Percentiles rank a stretch among this genome's conserved stretches.
Conservation (phyloP, 163 green algal species). For the Scenedesmus sp. region DNA sequence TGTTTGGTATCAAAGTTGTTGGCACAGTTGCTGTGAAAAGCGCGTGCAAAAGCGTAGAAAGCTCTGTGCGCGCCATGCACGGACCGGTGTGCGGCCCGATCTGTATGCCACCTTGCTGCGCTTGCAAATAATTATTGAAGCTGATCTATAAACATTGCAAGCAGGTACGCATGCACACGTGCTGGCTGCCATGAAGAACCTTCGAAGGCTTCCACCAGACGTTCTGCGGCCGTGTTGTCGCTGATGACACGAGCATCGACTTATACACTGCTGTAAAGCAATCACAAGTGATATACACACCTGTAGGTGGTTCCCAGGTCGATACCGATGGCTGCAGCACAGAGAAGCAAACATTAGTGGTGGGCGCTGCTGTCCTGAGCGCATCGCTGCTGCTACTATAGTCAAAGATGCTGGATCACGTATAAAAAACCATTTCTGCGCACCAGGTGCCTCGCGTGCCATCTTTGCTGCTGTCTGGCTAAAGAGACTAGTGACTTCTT, state of each 20-base stretch:
- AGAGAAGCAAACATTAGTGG: slow-evolving; percentile 7
- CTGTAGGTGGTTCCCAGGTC: slow-evolving; percentile 84
- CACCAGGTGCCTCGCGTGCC: slow-evolving; percentile 40
- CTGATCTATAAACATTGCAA: not conserved
- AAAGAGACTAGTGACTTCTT: slow-evolving; percentile 17
- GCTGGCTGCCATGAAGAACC: not conserved
- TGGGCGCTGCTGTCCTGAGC: not conserved
- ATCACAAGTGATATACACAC: slow-evolving; percentile 20
- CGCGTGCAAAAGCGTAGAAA: not conserved
- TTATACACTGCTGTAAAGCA: not conserved
- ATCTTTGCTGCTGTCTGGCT: slow-evolving; percentile 28
- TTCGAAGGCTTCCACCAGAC: slow-evolving; percentile 3
- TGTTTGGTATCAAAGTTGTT: not conserved
- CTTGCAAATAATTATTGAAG: not conserved
- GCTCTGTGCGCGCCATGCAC: not conserved
- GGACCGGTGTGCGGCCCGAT: not conserved
- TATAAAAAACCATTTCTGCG: not conserved
- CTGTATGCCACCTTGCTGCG: not conserved
- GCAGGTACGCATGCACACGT: not conserved
- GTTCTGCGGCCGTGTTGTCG: not conserved
- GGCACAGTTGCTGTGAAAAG: not conserved
- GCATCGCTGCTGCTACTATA: not conserved
- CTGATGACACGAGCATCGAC: not conserved
- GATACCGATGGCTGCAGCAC: slow-evolving; percentile 72
- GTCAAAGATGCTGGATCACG: not conserved